Evolutionary conservation across 2,329 filamentous ascomycete species (phyloP), one percentile per base, ranked within the genome.

Genomic region (Diplocarpon mali): DNA sequence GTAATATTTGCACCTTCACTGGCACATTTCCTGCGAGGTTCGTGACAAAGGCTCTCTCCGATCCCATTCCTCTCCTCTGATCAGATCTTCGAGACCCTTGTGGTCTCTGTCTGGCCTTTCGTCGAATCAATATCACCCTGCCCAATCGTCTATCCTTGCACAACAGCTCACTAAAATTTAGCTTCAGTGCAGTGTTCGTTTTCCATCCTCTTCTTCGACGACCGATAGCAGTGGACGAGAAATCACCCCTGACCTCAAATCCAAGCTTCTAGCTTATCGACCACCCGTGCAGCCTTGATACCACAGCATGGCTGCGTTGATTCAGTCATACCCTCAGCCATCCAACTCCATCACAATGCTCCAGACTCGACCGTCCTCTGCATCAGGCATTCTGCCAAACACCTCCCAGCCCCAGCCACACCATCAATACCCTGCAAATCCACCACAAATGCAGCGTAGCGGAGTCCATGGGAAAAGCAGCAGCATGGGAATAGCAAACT

Each of bases 271-370:
- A 52, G 47, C 52, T 51, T 48, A 48, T 47, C 51, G 54, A 55
- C 43, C 39, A 12, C 4, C 37, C 40, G 15, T 40, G 44, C 32
- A 35, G 31, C 42, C 36, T 37, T 39, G 44, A 34, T 41, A 48
- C 45, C 62, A 61, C 71, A 82, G 63, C 64, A 90, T 92, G 85
- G 85, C 85, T 71, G 83, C 85, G 65, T 73, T 90, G 71, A 82
- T 89, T 61, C 85, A 90, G 69, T 78, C 82, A 50, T 85, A 84
- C 62, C 77, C 84, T 59, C 81, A 85, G 68, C 82, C 86, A 66
- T 78, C 80, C 60, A 72, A 73, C 65, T 80, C 83, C 55, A 73
- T 80, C 58, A 80, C 80, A 53, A 83, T 88, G 75, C 78, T 89
- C 59, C 83, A 87, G 64, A 75, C 80, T 57, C 77, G 81, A 63